A percentile compares a stretch with the other conserved stretches of the same genome.
Evolutionary conservation across 352 stramenopile genomes (phyloP).

Genomic region (Globisporangium sylvaticum): DNA sequence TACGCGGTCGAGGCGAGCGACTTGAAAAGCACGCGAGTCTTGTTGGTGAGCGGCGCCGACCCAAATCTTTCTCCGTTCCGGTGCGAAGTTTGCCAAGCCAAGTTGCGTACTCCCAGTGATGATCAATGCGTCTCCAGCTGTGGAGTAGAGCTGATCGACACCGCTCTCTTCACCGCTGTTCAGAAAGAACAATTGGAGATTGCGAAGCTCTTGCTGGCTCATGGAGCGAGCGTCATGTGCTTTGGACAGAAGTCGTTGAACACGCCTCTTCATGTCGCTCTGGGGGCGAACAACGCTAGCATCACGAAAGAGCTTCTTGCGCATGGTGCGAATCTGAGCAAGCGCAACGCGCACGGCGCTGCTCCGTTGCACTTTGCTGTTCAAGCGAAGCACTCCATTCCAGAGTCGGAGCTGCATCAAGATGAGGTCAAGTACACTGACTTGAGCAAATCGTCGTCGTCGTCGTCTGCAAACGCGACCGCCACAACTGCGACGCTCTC

Average conservation of each 20-base stretch:
- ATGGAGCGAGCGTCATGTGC: slow-evolving; percentile 39
- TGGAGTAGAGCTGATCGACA: slow-evolving; percentile 37
- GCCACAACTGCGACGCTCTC: slow-evolving; percentile 11
- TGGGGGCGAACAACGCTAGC: slow-evolving; percentile 33
- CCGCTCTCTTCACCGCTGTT: slow-evolving; percentile 38
- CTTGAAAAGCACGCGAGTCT: slow-evolving; percentile 26
- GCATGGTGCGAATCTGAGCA: slow-evolving; percentile 42
- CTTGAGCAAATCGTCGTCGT: neutral
- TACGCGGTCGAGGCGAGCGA: slow-evolving; percentile 51
- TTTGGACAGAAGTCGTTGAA: slow-evolving; percentile 31
- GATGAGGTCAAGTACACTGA: slow-evolving; percentile 54
- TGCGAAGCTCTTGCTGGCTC: slow-evolving; percentile 33
- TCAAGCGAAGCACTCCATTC: slow-evolving; percentile 40
- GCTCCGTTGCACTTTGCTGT: slow-evolving; percentile 50
- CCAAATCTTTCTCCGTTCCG: slow-evolving; percentile 49
- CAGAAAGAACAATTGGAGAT: slow-evolving; percentile 31
- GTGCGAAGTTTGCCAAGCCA: slow-evolving; percentile 32
- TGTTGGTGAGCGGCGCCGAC: slow-evolving; percentile 38
- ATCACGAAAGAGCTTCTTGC: slow-evolving; percentile 44
- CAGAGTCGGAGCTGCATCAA: slow-evolving; percentile 40
- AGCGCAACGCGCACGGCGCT: slow-evolving; percentile 29
- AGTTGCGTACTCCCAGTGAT: slow-evolving; percentile 5
- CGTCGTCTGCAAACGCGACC: neutral
- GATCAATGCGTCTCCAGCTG: slow-evolving; percentile 32
- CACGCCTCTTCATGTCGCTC: slow-evolving; percentile 47